These are phyloP conservation scores for Primulina huaijiensis DNA, from an alignment of 257 asterid species.

Conservation along the genomic window DNA sequence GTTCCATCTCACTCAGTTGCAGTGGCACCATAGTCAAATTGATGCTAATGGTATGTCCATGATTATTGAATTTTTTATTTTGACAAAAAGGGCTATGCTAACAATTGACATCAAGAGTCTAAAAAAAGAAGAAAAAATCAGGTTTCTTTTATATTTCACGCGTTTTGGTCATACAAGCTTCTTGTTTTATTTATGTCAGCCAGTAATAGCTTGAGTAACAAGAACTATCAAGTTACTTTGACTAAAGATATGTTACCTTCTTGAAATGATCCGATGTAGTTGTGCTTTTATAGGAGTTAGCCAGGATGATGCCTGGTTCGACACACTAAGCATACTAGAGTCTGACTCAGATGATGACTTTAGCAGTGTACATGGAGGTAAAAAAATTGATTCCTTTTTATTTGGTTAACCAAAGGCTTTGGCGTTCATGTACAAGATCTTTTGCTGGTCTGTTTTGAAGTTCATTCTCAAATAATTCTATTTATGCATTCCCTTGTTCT, in stretches of 20 bases:
- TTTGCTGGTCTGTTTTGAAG: not conserved
- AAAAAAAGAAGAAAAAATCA: not conserved
- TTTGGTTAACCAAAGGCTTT: not conserved
- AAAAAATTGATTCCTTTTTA: not conserved
- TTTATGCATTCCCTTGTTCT: not conserved
- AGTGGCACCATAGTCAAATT: constrained; percentile 74
- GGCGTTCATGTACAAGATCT: not conserved
- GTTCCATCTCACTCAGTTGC: constrained; percentile 75
- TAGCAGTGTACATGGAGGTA: constrained; percentile 71
- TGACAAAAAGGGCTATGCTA: not conserved
- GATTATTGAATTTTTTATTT: not conserved
- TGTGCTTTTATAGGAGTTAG: constrained; percentile 47
- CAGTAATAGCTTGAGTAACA: constrained; percentile 2
- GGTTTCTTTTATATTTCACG: not conserved
- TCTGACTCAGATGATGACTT: constrained; percentile 84
- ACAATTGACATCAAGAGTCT: not conserved
- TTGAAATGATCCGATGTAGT: constrained; percentile 8
- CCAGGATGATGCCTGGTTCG: constrained; percentile 81
- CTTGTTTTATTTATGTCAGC: not conserved
- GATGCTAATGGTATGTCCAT: constrained; percentile 51
- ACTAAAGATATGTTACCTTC: constrained; percentile 1
- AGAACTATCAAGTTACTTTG: constrained; percentile 1
- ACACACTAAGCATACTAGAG: constrained; percentile 67
- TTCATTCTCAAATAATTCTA: too few species aligned
- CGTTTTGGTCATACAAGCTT: not conserved